Evolutionary conservation across 768 basidiomycete species (phyloP), one percentile per base, ranked within the genome.

Genomic region (Symmetrospora coprosmae): DNA sequence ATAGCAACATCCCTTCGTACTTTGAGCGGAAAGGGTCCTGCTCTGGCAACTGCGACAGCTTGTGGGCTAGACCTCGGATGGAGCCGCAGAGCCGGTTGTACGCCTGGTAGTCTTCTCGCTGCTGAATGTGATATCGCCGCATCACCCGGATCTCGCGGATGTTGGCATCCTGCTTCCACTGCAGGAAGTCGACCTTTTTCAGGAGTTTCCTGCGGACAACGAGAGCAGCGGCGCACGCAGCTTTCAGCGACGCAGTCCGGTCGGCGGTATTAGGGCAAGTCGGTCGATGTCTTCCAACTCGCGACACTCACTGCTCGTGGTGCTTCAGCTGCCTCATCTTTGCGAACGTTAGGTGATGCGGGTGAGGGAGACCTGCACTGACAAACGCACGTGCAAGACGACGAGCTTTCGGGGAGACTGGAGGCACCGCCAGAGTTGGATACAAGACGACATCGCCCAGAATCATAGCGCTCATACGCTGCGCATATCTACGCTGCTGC

Each of bases 161-260:
- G 71, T 82, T 84, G 14, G 84, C 82, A 81, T 97, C 91, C 75
- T 89, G 84, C 74, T 89, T 97, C 92, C 92, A 97, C 87, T 92
- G 72, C 62, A 96, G 79, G 73, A 99, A 94, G 74, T 97, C 94
- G 68, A 97, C 91, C 75, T 94, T 90, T 72, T 56, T 33, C 17
- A 46, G 33, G 6, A 47, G 63, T 39, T 43, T 48, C 39, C 31
- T 14, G 47, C 9, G 1, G 25, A 27, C 13, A 35, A 30, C 2
- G 51, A 30, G 23, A 47, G 31, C 33, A 2, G 38, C 17, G 6
- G 21, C 14, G 50, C 62, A 41, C 67, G 61, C n/a, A 69, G 67
- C 53, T 67, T 65, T 19, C 28, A 31, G 21, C 30, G 4, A 16
- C 21, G 31, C 50, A 23, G 21, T 17, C 16, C 4, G 16, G 5